Evolutionary conservation across 495 filamentous ascomycete species (phyloP).

Genomic region (Penicillium manginii): DNA sequence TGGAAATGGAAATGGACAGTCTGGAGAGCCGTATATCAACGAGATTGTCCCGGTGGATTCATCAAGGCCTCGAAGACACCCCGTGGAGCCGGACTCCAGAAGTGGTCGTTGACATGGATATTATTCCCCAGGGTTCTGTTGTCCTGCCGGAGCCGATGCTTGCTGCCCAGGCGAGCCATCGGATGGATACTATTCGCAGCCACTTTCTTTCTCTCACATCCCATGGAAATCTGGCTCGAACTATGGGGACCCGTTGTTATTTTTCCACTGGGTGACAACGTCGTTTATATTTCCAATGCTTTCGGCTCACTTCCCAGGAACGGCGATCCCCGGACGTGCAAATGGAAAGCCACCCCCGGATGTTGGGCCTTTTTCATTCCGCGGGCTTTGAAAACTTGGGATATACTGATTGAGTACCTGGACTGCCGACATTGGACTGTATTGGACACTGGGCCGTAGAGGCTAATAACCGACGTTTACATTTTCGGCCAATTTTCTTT

Average conservation of each 20-base stretch:
- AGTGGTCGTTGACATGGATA: conserved; percentile 28
- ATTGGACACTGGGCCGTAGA: background rate
- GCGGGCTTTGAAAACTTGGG: background rate
- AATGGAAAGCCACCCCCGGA: background rate
- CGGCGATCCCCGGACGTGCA: background rate
- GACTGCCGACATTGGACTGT: background rate
- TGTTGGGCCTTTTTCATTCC: background rate
- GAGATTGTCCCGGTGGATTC: conserved; percentile 49
- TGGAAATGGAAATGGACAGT: conserved; percentile 9
- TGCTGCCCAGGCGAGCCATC: background rate
- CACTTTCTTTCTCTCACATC: background rate
- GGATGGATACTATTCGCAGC: background rate
- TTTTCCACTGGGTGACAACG: background rate
- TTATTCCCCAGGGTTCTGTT: conserved; percentile 1
- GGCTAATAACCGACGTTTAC: background rate
- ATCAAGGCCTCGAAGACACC: conserved; percentile 36
- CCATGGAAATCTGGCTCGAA: background rate
- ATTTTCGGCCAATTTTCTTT: background rate
- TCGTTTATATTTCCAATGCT: background rate
- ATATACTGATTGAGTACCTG: too few species aligned
- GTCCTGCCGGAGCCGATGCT: background rate
- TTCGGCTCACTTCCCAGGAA: background rate
- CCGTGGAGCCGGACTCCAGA: conserved; percentile 33
- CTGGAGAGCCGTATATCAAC: conserved; percentile 53
- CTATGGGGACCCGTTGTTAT: background rate